Base-by-base conservation (phyloP, 2,329 filamentous ascomycete genomes). In the Pestalotiopsis sp. region DNA sequence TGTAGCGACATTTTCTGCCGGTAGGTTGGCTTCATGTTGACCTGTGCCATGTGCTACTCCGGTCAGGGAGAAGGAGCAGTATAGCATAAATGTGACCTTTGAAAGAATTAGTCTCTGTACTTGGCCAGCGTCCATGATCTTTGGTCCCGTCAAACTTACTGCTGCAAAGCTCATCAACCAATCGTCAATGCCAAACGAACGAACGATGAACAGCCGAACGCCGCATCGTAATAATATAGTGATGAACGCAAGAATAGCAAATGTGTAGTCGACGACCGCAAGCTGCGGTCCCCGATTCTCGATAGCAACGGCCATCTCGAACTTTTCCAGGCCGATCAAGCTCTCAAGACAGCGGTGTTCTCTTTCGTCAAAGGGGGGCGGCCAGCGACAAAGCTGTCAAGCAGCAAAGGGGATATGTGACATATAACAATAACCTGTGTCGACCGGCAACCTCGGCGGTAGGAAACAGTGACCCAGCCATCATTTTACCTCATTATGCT, bases 31-130 rank as follows among this genome's bases (percentile, higher is more conserved):
- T 38, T 67, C 41, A 61, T 69, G 68, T n/a, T 52, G 49, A 23
- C 68, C 68, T 6, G 68, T 69, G 3, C 68, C 68, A 31, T 69
- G 60, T 39, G 56, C 36, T 12, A 67, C 60, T 27, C 68, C 68
- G 4, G 65, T 67, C 4, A 69, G 45, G 4, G 68, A 36, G 36
- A 59, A 69, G 11, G 68, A 60, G 7, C 58, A 62, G 60, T 67
- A 69, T 1, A 69, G 59, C 11, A 57, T 65, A 27, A 67, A 69
- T 2, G 65, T 59, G 7, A 59, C 20, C 68, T 69, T 31, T 1
- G 31, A 0, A 12, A 27, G 13, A 12, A 7, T 12, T 39, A 9
- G 14, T 52, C 17, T n/a, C 17, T 39, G 4, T n/a, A 17, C 12
- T 9, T 17, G 31, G 11, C 45, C 7, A n/a, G 41, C 58, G 5